Conservation (phyloP, 768 basidiomycete species). For the Candolleomyces efflorescens region DNA sequence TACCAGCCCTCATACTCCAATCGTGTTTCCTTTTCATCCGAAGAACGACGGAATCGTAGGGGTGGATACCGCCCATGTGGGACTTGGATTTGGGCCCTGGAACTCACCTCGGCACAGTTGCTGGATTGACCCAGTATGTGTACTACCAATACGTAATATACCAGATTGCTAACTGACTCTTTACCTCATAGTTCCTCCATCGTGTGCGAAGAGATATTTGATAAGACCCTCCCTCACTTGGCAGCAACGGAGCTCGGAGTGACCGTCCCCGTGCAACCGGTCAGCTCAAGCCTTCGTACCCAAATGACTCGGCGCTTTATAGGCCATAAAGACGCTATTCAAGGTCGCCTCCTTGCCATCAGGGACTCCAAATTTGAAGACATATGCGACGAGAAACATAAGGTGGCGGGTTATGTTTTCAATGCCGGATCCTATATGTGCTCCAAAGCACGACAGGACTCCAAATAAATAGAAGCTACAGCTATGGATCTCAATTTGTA, state of each 20-base stretch:
- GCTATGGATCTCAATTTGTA: too few relatives aligned
- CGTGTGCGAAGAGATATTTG: background rate
- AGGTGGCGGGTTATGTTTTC: background rate
- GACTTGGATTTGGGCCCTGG: background rate
- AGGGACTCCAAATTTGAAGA: background rate
- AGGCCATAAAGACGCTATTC: background rate
- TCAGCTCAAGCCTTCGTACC: background rate
- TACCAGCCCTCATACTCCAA: background rate
- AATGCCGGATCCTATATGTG: background rate
- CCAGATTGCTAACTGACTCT: too few relatives aligned
- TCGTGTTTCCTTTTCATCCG: background rate
- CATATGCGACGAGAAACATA: background rate
- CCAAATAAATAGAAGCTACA: too few relatives aligned
- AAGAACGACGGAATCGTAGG: background rate
- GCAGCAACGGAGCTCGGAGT: background rate
- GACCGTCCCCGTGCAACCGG: background rate
- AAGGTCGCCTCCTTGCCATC: background rate
- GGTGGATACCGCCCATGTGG: background rate
- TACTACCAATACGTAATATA: too few relatives aligned
- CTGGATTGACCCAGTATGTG: background rate
- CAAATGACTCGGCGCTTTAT: background rate
- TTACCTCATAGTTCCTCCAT: background rate
- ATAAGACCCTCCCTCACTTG: background rate
- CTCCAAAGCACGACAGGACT: background rate
- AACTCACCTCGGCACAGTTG: background rate